These are phyloP conservation scores for Trypanosoma lewisi DNA, from an alignment of 208 protist genomes.

Conservation along the genomic window DNA sequence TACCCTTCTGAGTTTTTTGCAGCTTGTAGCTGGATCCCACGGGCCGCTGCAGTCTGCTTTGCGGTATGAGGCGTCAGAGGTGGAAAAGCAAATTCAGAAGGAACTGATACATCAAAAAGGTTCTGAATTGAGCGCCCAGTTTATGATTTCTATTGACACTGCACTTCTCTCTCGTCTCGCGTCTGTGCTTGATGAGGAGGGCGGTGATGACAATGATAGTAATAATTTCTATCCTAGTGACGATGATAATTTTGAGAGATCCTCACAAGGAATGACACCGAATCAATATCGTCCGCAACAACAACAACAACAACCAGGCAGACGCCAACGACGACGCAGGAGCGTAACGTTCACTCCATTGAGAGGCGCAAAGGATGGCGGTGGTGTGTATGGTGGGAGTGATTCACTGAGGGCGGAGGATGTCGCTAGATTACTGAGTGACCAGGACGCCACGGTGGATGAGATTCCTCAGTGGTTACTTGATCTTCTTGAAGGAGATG, in stretches of 20 bases:
- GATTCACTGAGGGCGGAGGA: background rate
- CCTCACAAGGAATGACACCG: too few relatives aligned
- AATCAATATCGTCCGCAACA: too few relatives aligned
- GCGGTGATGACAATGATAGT: background rate
- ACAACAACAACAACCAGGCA: too few relatives aligned
- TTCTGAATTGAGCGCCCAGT: slow-evolving; percentile 12
- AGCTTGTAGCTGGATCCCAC: slow-evolving; percentile 13
- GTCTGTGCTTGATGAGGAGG: background rate
- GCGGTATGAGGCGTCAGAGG: slow-evolving; percentile 9
- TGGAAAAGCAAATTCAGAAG: slow-evolving; percentile 17
- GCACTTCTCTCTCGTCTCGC: slow-evolving; percentile 29
- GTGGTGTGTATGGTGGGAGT: background rate
- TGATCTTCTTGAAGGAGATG: slow-evolving; percentile 11
- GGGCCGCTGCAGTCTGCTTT: slow-evolving; percentile 10
- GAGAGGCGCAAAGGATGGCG: background rate
- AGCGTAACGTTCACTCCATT: background rate
- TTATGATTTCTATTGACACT: slow-evolving; percentile 34
- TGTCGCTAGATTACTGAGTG: slow-evolving; percentile 2
- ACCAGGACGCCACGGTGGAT: background rate
- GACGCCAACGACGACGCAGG: too few relatives aligned
- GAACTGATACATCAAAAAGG: slow-evolving; percentile 10
- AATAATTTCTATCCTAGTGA: too few relatives aligned
- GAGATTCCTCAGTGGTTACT: slow-evolving; percentile 7
- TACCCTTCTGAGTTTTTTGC: slow-evolving; percentile 26
- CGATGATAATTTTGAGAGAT: too few relatives aligned